Base-by-base conservation (phyloP, 2,329 filamentous ascomycete species). In the Furcasterigmium sp. region DNA sequence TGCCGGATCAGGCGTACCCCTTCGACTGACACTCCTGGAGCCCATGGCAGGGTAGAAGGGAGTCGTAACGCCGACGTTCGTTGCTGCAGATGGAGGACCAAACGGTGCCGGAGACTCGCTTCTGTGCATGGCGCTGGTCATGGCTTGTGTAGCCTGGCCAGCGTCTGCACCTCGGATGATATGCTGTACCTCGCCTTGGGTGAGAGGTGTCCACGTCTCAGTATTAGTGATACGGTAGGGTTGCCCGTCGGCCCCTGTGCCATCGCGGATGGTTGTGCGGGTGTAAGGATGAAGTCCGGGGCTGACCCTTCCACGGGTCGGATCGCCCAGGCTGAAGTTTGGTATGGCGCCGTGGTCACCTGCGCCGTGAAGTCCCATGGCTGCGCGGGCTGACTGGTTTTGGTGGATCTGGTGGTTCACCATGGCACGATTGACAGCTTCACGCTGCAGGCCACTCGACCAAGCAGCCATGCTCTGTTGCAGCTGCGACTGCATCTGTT, bases 101-200 rank as follows among this genome's bases (percentile, higher is more conserved):
- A 35, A 35, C 17, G 32, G 32, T 15, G 17, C 61, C 55, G 18
- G 56, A 51, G 26, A 38, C 19, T 41, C 64, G 51, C 69, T 77
- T 43, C 73, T 65, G 35, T 75, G 71, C 69, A 77, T 73, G 28
- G 73, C 69, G 49, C 65, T 63, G 2, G 69, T 63, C 62, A 71
- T 67, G 17, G 58, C 54, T 30, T 64, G 58, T 2, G 66, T 64
- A 3, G 69, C 67, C 49, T 73, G 67, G 26, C 56, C 62, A 19
- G 66, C 61, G 52, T 77, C 74, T 6, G 67, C 68, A 26, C 60
- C 61, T 23, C 70, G 68, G 10, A 75, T 52, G 23, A 73, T 67
- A 42, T 64, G 71, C 38, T 71, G 70, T 3, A 72, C 58, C 13
- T 77, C 73, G 19, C 58, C 54, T 3, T 65, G 57, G 11, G 69